These are phyloP conservation scores for Neophaeococcomyces aloes DNA, from an alignment of 2,329 filamentous ascomycete species.

Conservation along the genomic window DNA sequence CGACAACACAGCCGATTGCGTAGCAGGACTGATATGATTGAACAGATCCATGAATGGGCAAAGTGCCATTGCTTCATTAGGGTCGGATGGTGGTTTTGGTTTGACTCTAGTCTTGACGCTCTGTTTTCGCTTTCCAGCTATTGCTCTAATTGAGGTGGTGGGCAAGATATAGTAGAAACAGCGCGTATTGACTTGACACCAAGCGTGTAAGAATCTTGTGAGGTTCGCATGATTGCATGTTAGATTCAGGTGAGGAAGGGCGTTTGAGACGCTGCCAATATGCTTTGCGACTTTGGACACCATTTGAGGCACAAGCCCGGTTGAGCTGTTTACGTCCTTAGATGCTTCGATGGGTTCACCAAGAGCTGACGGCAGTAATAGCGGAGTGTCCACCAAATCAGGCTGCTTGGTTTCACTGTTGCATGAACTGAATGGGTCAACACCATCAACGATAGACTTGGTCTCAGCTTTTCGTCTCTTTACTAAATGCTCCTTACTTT, in stretches of 20 bases:
- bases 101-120: slow-evolving; percentile 4
- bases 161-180: slow-evolving; percentile 15
- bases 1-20: background rate
- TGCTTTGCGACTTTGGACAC: background rate
- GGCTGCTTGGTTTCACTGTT: too few relatives aligned
- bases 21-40: slow-evolving; percentile 9
- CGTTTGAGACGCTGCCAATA: background rate
- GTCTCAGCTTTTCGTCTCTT: too few relatives aligned
- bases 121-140: too few relatives aligned
- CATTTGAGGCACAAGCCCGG: background rate
- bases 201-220: slow-evolving; percentile 12
- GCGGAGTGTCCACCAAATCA: background rate
- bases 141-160: background rate
- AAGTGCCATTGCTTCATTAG: slow-evolving; percentile 16
- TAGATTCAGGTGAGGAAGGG: background rate
- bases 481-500: too few relatives aligned
- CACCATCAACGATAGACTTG: too few relatives aligned
- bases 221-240: background rate
- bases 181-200: slow-evolving; percentile 14
- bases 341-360: background rate
- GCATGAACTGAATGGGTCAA: too few relatives aligned
- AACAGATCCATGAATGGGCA: slow-evolving; percentile 19
- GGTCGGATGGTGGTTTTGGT: slow-evolving; percentile 10
- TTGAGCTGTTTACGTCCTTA: background rate
- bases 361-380: slow-evolving; percentile 1